phyloP scores from a whole-genome alignment of 805 yeast genomes.

The Clavispora vitiphila region DNA sequence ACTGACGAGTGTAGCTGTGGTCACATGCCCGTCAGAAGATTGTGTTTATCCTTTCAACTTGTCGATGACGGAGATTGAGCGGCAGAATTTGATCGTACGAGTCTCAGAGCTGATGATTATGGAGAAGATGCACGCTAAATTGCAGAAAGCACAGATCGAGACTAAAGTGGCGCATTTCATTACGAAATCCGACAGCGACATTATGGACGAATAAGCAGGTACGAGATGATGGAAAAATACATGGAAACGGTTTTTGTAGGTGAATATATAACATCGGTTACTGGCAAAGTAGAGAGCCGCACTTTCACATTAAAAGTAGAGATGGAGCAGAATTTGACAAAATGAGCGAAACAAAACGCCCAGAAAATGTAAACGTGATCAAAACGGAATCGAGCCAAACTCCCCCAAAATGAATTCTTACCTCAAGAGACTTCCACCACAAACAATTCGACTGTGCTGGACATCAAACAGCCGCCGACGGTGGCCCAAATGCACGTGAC shows the following conservation, averaged over 20 bases:
- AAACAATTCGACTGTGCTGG: too few relatives aligned
- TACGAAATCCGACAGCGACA: constrained; percentile 4
- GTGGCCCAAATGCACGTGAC: neutral
- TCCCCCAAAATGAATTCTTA: too few relatives aligned
- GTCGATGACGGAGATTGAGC: constrained; percentile 23
- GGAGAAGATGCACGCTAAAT: constrained; percentile 21
- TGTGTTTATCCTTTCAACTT: constrained; percentile 33
- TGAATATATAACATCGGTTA: too few relatives aligned
- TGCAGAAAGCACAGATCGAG: constrained; percentile 22
- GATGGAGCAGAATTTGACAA: too few relatives aligned
- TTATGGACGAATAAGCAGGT: constrained; percentile 1
- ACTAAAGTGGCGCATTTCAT: constrained; percentile 24
- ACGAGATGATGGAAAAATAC: neutral
- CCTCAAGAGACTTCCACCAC: too few relatives aligned
- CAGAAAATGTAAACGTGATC: too few relatives aligned
- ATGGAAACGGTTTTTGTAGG: neutral
- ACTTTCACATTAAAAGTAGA: too few relatives aligned
- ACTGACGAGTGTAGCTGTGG: constrained; percentile 22
- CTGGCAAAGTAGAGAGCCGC: too few relatives aligned
- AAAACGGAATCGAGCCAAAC: neutral
- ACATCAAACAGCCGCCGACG: too few relatives aligned
- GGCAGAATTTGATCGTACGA: constrained; percentile 17
- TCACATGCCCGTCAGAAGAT: constrained; percentile 23
- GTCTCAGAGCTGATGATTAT: constrained; percentile 22
- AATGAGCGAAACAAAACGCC: too few relatives aligned